A percentile compares a stretch with the other conserved stretches of the same genome.
phyloP scores from a whole-genome alignment of 1,139 yeast species.

The Schwanniomyces etchellsii region DNA sequence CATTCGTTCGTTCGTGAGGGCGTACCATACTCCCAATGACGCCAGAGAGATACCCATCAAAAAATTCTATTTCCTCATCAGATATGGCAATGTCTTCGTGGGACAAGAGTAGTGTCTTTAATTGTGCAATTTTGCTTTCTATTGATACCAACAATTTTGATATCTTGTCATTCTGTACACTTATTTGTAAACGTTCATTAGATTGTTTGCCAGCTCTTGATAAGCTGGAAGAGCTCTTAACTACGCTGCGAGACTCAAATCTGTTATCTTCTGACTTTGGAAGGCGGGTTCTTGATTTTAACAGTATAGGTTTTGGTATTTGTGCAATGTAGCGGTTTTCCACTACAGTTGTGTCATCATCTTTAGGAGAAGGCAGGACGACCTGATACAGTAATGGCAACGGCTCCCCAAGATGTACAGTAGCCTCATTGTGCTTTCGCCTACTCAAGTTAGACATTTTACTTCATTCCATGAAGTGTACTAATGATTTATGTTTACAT shows the following conservation, averaged over 20 bases:
- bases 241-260: no score
- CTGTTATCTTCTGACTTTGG: background rate
- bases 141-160: background rate
- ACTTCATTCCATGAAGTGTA: constrained; percentile 1
- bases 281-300: background rate
- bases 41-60: background rate
- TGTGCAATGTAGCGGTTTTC: background rate
- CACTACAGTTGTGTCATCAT: constrained; percentile 14
- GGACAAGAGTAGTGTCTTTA: background rate
- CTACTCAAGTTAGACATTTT: constrained; percentile 3
- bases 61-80: background rate
- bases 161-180: background rate
- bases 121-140: background rate
- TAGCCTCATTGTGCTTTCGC: constrained; percentile 6
- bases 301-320: constrained; percentile 2
- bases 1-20: background rate
- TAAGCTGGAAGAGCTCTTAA: no score
- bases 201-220: no score
- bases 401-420: constrained; percentile 26
- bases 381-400: constrained; percentile 30
- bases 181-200: background rate
- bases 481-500: background rate
- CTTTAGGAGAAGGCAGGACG: no score
- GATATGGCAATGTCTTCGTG: background rate
- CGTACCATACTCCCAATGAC: background rate